phyloP scores from a whole-genome alignment of 2,329 filamentous ascomycete genomes.

The Macrophomina pseudophaseolina region DNA sequence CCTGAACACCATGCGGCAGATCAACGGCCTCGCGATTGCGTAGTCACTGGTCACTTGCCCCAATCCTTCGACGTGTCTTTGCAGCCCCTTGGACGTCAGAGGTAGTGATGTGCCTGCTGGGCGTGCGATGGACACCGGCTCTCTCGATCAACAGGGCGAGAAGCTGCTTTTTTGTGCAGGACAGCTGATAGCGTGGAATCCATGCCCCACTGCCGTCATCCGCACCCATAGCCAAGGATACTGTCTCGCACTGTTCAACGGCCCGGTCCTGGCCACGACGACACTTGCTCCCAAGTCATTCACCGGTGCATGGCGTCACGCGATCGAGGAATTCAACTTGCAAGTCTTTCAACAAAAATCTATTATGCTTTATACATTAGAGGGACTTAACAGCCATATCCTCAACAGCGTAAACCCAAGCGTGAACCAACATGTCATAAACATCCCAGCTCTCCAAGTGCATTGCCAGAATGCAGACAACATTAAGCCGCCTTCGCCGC shows the following conservation, averaged over 20 bases:
- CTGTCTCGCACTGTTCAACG: neutral
- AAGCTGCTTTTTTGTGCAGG: neutral
- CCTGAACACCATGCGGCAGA: constrained; percentile 4
- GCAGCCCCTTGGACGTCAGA: constrained; percentile 4
- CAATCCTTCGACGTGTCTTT: neutral
- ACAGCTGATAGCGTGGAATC: neutral
- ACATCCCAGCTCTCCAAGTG: constrained; percentile 13
- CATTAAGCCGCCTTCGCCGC: neutral
- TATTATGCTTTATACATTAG: constrained; percentile 19
- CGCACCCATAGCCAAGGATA: too few relatives aligned
- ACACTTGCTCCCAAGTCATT: neutral
- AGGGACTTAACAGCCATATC: neutral
- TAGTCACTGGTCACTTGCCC: neutral
- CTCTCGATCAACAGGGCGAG: neutral
- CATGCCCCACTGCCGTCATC: neutral
- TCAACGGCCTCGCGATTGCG: constrained; percentile 4
- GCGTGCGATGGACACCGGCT: neutral
- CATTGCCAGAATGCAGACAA: constrained; percentile 16
- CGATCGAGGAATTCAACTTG: too few relatives aligned
- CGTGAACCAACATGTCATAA: constrained; percentile 7
- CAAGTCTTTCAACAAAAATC: neutral
- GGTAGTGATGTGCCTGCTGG: neutral
- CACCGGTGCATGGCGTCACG: neutral
- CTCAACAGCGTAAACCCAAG: constrained; percentile 4
- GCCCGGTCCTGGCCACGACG: neutral